A percentile compares a stretch with the other conserved stretches of the same genome.
Conservation (phyloP, 345 rosid genomes). For the Durio zibethinus region DNA sequence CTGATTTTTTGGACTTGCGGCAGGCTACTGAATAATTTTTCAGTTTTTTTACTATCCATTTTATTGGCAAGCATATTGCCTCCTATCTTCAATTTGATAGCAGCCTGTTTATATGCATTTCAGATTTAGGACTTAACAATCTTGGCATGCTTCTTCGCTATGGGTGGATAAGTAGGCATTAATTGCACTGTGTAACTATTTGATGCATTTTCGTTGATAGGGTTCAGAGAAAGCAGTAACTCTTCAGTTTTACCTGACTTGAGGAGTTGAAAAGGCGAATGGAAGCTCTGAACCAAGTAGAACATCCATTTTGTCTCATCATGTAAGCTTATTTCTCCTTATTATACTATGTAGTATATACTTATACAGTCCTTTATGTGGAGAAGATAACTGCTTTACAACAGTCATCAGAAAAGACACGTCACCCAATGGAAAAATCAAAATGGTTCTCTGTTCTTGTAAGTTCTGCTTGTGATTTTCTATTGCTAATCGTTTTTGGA, state of each 20-base stretch:
- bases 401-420: background rate
- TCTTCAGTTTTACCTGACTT: conserved; percentile 67
- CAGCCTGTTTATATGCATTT: conserved; percentile 9
- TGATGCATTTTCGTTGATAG: conserved; percentile 29
- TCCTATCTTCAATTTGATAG: background rate
- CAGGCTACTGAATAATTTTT: background rate
- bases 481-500: background rate
- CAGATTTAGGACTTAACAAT: conserved; percentile 70
- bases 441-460: background rate
- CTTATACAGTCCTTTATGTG: background rate
- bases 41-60: background rate
- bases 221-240: conserved; percentile 84
- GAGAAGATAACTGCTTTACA: background rate
- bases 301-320: conserved; percentile 36
- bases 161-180: conserved; percentile 4
- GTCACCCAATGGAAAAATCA: background rate
- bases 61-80: background rate
- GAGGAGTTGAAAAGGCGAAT: conserved; percentile 74
- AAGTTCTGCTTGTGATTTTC: background rate
- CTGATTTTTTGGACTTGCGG: background rate
- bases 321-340: conserved; percentile 34
- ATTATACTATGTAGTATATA: background rate
- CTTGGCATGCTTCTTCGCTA: conserved; percentile 48
- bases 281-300: conserved; percentile 69
- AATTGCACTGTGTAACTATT: background rate